Evolutionary conservation across 208 protist species (phyloP), one percentile per base, ranked within the genome.

Genomic region (Leishmania aethiopica): DNA sequence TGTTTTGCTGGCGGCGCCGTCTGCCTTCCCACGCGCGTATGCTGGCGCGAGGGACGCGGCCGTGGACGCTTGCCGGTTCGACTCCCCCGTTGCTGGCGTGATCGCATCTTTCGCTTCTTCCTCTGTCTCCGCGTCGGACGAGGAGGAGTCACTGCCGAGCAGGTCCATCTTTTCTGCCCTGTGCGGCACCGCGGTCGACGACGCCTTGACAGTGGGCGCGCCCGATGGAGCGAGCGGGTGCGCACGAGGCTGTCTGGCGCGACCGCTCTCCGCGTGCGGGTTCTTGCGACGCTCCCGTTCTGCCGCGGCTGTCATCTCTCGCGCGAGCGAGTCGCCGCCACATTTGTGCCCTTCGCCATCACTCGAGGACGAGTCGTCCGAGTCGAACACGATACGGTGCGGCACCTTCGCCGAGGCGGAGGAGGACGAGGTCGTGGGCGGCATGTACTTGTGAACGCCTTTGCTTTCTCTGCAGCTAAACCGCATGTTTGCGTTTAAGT

Each of bases 261-360:
- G 86, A 6, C 90, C 90, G 28, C 72, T 74, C 51, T 91, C 86
- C 1, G 90, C 91, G 82, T 97, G 94, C 0, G 92, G 94, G 77
- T 97, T 95, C 59, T 87, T 90, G 42, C 85, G 80, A 35, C 78
- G 74, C 80, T 94, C 88, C 5, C 89, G 80, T 57, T 85, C 82
- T 5, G 84, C 88, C 2, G 92, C 92, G 8, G 78, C 73, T 11
- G 86, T 85, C 81, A 97, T 87, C 59, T 93, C 89, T 42, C 82
- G 81, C 5, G 80, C 86, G 55, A 97, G 86, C 28, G 73, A 37
- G 67, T 84, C 75, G 5, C 71, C 82, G 10, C 79, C 77, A 13
- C 28, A 45, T 28, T 67, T 53, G 47, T 60, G 25, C 10, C 78
- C 64, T 66, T 84, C 84, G n/a, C 77, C 62, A 75, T 89, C 76